Evolutionary conservation across 441 rosid species (phyloP).

Genomic region (Viola pubescens): DNA sequence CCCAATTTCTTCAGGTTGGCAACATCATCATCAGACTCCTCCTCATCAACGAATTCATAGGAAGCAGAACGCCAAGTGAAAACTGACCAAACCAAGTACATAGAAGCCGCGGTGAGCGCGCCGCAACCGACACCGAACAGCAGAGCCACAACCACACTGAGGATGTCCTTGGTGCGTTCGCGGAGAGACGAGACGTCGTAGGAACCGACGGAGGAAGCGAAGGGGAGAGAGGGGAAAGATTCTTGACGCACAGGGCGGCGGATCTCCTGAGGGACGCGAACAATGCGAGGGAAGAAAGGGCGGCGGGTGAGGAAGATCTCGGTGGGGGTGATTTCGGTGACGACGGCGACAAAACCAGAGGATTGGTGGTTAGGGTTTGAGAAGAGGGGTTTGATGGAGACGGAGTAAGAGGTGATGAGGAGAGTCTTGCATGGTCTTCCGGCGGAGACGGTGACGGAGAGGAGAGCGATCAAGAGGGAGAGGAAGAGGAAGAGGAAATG

Average conservation of each 20-base stretch:
- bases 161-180: slow-evolving; percentile 75
- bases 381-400: slow-evolving; percentile 32
- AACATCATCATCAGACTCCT: slow-evolving; percentile 16
- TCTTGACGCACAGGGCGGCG: no score
- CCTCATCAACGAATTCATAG: slow-evolving; percentile 11
- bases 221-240: not conserved
- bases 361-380: slow-evolving; percentile 21
- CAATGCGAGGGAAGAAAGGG: slow-evolving; percentile 3
- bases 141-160: slow-evolving; percentile 76
- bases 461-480: not conserved
- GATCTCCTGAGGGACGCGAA: not conserved
- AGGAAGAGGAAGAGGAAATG: not conserved
- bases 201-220: not conserved
- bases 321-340: slow-evolving; percentile 50
- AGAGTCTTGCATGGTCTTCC: not conserved
- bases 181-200: slow-evolving; percentile 53
- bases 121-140: slow-evolving; percentile 94
- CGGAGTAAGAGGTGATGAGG: not conserved
- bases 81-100: slow-evolving; percentile 88
- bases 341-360: slow-evolving; percentile 54
- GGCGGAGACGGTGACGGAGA: not conserved
- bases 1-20: slow-evolving; percentile 31
- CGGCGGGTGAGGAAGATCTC: slow-evolving; percentile 22
- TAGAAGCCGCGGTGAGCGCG: slow-evolving; percentile 80
- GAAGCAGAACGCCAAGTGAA: slow-evolving; percentile 24